These are phyloP conservation scores for Glutinoglossum americanum DNA, from an alignment of 495 filamentous ascomycete species.

Conservation along the genomic window DNA sequence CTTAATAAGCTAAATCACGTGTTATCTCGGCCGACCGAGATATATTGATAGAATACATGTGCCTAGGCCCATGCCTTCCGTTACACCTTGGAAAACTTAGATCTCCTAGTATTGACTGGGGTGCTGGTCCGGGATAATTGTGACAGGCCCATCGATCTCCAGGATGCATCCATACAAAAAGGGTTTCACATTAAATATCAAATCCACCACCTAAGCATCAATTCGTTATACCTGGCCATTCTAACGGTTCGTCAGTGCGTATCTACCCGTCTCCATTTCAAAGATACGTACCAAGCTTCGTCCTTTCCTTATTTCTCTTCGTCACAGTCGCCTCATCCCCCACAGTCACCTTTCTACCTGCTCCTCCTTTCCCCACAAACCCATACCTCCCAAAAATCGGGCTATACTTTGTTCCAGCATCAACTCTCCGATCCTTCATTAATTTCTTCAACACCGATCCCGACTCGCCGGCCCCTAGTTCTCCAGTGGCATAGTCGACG, in stretches of 20 bases:
- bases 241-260: constrained; percentile 3
- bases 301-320: constrained; percentile 32
- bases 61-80: too few relatives aligned
- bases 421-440: constrained; percentile 58
- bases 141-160: too few relatives aligned
- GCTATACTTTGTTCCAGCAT: constrained; percentile 46
- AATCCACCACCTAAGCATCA: too few relatives aligned
- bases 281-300: constrained; percentile 35
- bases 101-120: neutral
- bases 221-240: constrained; percentile 16
- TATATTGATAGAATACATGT: too few relatives aligned
- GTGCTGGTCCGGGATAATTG: too few relatives aligned
- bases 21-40: neutral
- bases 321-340: constrained; percentile 51
- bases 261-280: neutral
- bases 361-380: constrained; percentile 28
- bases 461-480: constrained; percentile 36
- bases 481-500: constrained; percentile 60
- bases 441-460: constrained; percentile 54
- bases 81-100: neutral
- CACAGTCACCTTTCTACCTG: constrained; percentile 19
- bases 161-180: too few relatives aligned
- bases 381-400: constrained; percentile 74
- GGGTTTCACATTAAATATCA: too few relatives aligned
- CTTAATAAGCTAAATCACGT: neutral